A percentile compares a stretch with the other conserved stretches of the same genome.
Evolutionary conservation across 306 rosid species (phyloP).

Genomic region (Gillenia trifoliata): DNA sequence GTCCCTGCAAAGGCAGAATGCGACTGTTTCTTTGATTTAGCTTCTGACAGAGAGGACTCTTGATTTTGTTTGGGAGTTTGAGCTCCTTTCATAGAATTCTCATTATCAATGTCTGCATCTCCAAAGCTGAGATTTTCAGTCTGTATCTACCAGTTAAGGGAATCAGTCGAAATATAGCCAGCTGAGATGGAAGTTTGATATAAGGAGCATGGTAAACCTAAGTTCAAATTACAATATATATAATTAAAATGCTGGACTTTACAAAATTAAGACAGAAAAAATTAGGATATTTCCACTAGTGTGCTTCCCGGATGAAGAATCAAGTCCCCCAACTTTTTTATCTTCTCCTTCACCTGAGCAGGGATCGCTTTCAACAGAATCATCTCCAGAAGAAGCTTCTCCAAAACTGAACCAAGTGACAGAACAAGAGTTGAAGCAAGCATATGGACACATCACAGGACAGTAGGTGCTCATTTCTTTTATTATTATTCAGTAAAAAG

Average conservation of each 20-base stretch:
- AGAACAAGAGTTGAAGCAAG: not conserved
- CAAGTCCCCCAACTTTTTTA: constrained; percentile 15
- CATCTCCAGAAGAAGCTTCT: constrained; percentile 40
- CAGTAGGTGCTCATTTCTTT: not conserved
- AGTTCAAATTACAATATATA: not conserved
- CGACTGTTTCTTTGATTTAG: constrained; percentile 35
- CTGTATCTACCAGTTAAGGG: constrained; percentile 33
- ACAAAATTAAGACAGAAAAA: not conserved
- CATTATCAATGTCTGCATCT: constrained; percentile 13
- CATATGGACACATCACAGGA: not conserved
- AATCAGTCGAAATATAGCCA: not conserved
- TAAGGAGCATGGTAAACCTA: not conserved
- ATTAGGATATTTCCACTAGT: constrained; percentile 36
- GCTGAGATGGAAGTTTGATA: not conserved
- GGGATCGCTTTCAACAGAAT: constrained; percentile 25
- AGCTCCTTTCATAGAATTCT: constrained; percentile 31
- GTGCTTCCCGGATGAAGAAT: constrained; percentile 24
- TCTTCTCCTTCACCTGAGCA: constrained; percentile 32
- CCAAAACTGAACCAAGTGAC: constrained; percentile 35
- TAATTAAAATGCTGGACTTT: not conserved
- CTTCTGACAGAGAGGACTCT: constrained; percentile 27
- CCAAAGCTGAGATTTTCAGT: constrained; percentile 14
- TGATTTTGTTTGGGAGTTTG: constrained; percentile 33
- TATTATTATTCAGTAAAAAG: not conserved
- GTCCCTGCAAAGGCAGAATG: constrained; percentile 21